A percentile compares a stretch with the other conserved stretches of the same genome.
phyloP scores from a whole-genome alignment of 2,329 filamentous ascomycete species.

The Fusarium cyanostomum region DNA sequence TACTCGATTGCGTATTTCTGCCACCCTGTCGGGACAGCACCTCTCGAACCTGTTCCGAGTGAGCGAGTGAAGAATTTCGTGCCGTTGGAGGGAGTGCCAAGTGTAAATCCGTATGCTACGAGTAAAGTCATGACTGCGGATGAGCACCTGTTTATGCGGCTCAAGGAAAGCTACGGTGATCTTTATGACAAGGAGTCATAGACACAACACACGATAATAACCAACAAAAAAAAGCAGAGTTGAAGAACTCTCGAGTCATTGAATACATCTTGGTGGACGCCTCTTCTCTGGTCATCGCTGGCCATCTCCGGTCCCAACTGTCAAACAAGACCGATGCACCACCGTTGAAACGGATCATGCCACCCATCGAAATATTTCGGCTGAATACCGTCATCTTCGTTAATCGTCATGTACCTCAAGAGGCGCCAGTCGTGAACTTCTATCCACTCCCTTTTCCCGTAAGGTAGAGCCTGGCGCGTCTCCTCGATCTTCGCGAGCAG shows the following conservation, averaged over 20 bases:
- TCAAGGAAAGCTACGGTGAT: conserved; percentile 66
- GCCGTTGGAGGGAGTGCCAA: conserved; percentile 44
- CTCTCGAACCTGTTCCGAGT: conserved; percentile 69
- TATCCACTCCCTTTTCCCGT: conserved; percentile 50
- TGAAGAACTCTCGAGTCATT: neutral
- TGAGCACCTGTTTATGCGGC: conserved; percentile 69
- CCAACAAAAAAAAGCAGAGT: neutral
- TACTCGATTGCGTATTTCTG: conserved; percentile 77
- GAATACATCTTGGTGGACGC: neutral
- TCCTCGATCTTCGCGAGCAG: conserved; percentile 49
- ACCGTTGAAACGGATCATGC: conserved; percentile 55
- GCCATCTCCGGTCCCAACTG: neutral
- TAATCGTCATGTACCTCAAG: conserved; percentile 51
- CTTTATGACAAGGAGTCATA: conserved; percentile 59
- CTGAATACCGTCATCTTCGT: conserved; percentile 48
- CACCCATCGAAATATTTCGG: conserved; percentile 49
- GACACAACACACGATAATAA: neutral
- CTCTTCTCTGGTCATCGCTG: neutral
- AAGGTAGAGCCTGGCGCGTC: conserved; percentile 39
- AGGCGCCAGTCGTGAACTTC: conserved; percentile 60
- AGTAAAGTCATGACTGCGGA: conserved; percentile 69
- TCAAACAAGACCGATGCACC: conserved; percentile 56
- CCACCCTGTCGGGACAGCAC: conserved; percentile 65
- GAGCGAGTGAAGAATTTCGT: conserved; percentile 59
- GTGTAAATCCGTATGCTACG: conserved; percentile 59